Percentiles rank a stretch among this genome's conserved stretches.
Evolutionary conservation across 257 asterid species (phyloP).

Genomic region (Solanum etuberosum): DNA sequence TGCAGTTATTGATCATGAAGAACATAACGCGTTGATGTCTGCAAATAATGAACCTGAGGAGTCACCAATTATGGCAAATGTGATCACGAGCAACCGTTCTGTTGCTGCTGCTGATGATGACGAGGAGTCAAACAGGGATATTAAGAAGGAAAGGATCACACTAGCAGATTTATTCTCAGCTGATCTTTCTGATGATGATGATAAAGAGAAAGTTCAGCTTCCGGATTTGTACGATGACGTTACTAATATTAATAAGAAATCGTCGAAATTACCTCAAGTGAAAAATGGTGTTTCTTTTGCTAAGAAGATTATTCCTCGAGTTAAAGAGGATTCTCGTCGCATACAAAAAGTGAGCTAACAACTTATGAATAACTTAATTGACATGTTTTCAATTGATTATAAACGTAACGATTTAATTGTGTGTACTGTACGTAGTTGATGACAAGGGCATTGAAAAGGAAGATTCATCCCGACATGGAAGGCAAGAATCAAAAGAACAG

Average conservation of each 20-base stretch:
- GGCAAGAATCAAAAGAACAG: constrained; percentile 3
- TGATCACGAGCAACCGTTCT: too few relatives aligned
- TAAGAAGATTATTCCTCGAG: constrained; percentile 18
- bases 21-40: constrained; percentile 10
- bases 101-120: neutral
- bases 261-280: neutral
- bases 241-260: neutral
- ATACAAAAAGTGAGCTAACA: constrained; percentile 31
- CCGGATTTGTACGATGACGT: neutral
- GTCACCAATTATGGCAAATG: neutral
- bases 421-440: constrained; percentile 22
- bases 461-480: constrained; percentile 53
- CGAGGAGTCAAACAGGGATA: neutral
- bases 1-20: neutral
- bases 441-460: constrained; percentile 52
- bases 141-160: constrained; percentile 35
- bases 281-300: constrained; percentile 10
- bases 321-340: constrained; percentile 30
- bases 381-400: neutral
- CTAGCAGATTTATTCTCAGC: constrained; percentile 61
- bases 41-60: neutral
- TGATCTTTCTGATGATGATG: constrained; percentile 4
- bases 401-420: neutral
- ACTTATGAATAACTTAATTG: neutral
- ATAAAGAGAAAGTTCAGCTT: neutral